Evolutionary conservation across 2,329 filamentous ascomycete species (phyloP), one percentile per base, ranked within the genome.

Genomic region (Bipolaris victoriae): DNA sequence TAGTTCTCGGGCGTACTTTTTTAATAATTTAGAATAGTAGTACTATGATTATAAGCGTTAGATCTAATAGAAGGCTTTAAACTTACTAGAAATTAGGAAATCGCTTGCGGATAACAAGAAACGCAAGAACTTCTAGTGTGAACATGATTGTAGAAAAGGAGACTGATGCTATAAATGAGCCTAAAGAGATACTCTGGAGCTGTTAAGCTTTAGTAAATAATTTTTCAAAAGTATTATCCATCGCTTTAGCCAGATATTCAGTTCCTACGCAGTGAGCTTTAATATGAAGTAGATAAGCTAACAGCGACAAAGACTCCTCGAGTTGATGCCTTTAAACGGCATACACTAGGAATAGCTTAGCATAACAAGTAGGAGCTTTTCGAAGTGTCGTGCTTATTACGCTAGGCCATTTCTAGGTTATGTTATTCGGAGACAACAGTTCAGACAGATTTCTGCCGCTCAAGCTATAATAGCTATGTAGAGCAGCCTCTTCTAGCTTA

Each of bases 201-300:
- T 59, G 45, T 31, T 59, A 5, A 52, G 57, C 49, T 59, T 52
- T 59, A 1, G 57, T n/a, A 46, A 59, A 59, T 11, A 18, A 59
- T 49, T 56, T 56, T 9, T 31, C n/a, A 36, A 52, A 59, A 43
- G 57, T 44, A 48, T 55, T 11, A 35, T 58, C 51, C 9, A 59
- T 59, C 43, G 56, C 16, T 10, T 35, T 55, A 7, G 20, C 52
- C 51, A 49, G 36, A 20, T 40, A 16, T 35, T 53, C 45, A 3
- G 13, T 54, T 48, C 44, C 26, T 35, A 26, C 24, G 24, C 24
- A 24, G 5, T 24, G 24, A 24, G 24, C 24, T 24, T 24, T 24
- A 24, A 24, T 7, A 24, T 24, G 24, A 24, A 24, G 24, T 24
- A 24, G 24, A 24, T 24, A 24, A 24, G 24, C 5, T 24, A 4